Percentiles rank a stretch among this genome's conserved stretches.
Evolutionary conservation across 306 rosid genomes (phyloP).

Genomic region (Adenanthera pavonina): DNA sequence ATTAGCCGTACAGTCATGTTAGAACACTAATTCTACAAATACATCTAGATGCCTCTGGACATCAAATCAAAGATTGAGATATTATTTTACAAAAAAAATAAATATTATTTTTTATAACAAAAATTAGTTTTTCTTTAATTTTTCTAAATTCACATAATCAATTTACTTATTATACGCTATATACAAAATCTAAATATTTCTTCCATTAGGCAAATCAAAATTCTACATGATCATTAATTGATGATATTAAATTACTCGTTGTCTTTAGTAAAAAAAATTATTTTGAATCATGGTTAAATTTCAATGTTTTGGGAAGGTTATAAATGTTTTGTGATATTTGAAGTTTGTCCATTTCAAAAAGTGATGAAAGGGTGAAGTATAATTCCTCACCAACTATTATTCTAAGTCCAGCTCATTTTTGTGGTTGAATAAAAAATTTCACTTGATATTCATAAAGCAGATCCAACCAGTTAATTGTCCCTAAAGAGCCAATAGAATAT

Average conservation of each 20-base stretch:
- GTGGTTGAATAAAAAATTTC: neutral
- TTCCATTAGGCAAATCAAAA: too few species aligned
- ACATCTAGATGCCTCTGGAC: too few species aligned
- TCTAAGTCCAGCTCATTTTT: neutral
- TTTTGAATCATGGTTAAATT: neutral
- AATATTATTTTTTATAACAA: too few species aligned
- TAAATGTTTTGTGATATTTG: neutral
- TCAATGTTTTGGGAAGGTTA: neutral
- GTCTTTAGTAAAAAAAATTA: too few species aligned
- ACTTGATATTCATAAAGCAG: neutral
- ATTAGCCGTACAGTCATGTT: too few species aligned
- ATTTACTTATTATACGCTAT: too few species aligned
- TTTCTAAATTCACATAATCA: too few species aligned
- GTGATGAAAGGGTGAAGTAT: neutral
- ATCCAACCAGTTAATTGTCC: neutral
- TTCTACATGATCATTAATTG: neutral
- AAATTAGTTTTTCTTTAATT: too few species aligned
- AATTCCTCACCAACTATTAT: neutral
- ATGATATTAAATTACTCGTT: neutral
- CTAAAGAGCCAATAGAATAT: neutral
- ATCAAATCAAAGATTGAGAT: too few species aligned
- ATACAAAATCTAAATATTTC: too few species aligned
- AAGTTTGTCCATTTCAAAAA: neutral
- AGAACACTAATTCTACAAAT: too few species aligned
- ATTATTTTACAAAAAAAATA: too few species aligned